These are phyloP conservation scores for Asclepias syriaca DNA, from an alignment of 257 asterid genomes.

Conservation along the genomic window DNA sequence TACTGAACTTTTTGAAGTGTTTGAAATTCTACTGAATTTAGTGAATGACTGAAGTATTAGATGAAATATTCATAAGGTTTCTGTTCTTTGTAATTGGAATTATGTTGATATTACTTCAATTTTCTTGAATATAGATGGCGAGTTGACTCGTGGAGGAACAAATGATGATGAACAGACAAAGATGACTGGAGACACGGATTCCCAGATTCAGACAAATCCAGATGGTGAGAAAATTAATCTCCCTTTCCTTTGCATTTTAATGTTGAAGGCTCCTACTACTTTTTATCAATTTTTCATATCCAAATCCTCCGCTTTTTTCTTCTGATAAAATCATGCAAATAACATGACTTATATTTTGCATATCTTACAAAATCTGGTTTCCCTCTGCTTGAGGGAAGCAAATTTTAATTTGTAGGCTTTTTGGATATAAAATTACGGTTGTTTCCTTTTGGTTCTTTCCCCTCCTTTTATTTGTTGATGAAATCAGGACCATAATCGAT, in stretches of 20 bases:
- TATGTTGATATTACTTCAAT: not conserved
- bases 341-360: not conserved
- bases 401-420: not conserved
- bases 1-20: not conserved
- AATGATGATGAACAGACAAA: not conserved
- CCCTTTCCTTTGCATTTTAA: not conserved
- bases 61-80: not conserved
- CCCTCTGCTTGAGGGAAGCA: not conserved
- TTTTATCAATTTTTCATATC: not conserved
- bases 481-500: not conserved
- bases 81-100: not conserved
- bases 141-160: not conserved
- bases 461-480: no score
- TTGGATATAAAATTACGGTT: no score
- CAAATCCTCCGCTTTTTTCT: not conserved
- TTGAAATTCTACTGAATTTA: no score
- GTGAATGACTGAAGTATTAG: no score
- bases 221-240: not conserved
- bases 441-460: no score
- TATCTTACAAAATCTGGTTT: not conserved
- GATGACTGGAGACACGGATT: not conserved
- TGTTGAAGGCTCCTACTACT: not conserved
- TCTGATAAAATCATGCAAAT: not conserved
- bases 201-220: not conserved
- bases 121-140: not conserved